Evolutionary conservation across 192 early-diverging fungal genomes (phyloP).

Genomic region (Chytriomyces hyalinus): DNA sequence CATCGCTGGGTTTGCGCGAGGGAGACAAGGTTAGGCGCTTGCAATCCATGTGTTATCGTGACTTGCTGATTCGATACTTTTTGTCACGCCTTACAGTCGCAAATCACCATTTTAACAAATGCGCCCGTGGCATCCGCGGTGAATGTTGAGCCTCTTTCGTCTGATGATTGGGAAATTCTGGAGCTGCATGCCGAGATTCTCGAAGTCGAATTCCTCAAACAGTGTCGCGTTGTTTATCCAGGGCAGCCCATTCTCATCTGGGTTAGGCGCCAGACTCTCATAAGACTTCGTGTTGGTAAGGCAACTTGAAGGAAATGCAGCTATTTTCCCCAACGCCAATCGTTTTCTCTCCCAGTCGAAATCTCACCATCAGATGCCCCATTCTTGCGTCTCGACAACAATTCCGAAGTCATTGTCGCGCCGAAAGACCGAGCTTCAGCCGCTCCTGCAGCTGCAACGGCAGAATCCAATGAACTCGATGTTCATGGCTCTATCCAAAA

Average conservation of each 20-base stretch:
- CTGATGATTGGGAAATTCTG: constrained; percentile 63
- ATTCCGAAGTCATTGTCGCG: constrained; percentile 54
- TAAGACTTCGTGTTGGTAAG: constrained; percentile 44
- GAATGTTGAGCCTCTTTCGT: constrained; percentile 49
- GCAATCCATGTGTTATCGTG: constrained; percentile 1
- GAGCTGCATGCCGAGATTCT: constrained; percentile 55
- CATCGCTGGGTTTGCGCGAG: neutral
- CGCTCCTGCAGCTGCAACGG: neutral
- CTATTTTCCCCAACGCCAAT: neutral
- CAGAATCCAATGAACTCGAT: neutral
- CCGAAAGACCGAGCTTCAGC: constrained; percentile 41
- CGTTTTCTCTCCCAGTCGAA: constrained; percentile 25
- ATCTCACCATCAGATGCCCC: constrained; percentile 30
- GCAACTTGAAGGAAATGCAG: neutral
- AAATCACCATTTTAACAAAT: constrained; percentile 29
- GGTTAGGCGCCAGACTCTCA: constrained; percentile 41
- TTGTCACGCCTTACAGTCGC: constrained; percentile 18
- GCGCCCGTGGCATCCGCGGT: constrained; percentile 30
- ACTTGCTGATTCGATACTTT: neutral
- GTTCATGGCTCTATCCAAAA: neutral
- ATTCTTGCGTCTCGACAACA: constrained; percentile 42
- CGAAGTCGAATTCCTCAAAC: constrained; percentile 54
- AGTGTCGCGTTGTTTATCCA: constrained; percentile 46
- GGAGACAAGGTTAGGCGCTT: neutral
- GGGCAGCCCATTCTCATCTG: constrained; percentile 49